Percentiles rank a stretch among this genome's conserved stretches.
These are phyloP conservation scores for Talaromyces trachyspermus DNA, from an alignment of 495 filamentous ascomycete genomes.

Conservation along the genomic window DNA sequence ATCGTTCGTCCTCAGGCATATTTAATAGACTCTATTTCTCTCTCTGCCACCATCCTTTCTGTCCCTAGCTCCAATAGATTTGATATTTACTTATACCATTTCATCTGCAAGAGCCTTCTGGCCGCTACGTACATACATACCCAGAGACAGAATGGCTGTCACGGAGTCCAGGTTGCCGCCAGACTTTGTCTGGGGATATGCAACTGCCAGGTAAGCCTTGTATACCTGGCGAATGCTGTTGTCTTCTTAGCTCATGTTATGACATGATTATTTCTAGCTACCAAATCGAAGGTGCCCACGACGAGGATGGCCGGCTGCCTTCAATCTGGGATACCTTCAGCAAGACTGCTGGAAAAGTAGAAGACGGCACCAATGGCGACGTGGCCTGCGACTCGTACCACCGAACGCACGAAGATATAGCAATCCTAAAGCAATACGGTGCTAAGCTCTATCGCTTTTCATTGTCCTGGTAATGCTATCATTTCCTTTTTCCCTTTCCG, in stretches of 20 bases:
- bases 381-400: constrained; percentile 74
- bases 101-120: too few relatives aligned
- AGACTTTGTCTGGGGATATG: constrained; percentile 78
- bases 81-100: too few relatives aligned
- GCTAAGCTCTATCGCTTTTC: constrained; percentile 69
- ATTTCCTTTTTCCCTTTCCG: constrained; percentile 26
- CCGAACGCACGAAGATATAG: constrained; percentile 65
- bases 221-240: not conserved
- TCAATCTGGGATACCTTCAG: constrained; percentile 78
- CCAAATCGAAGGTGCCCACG: constrained; percentile 65
- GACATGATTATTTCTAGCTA: constrained; percentile 38
- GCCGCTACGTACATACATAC: too few relatives aligned
- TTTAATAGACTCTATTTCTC: too few relatives aligned
- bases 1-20: too few relatives aligned
- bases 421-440: constrained; percentile 55
- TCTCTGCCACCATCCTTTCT: too few relatives aligned
- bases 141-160: too few relatives aligned
- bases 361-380: constrained; percentile 58
- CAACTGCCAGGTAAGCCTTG: constrained; percentile 58
- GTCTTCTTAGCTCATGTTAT: not conserved
- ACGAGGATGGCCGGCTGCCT: constrained; percentile 61
- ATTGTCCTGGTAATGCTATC: constrained; percentile 60
- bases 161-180: constrained; percentile 51
- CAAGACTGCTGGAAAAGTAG: constrained; percentile 65
- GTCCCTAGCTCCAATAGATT: too few relatives aligned